Conservation (phyloP, 352 stramenopile species). For the Pythium coloratum region DNA sequence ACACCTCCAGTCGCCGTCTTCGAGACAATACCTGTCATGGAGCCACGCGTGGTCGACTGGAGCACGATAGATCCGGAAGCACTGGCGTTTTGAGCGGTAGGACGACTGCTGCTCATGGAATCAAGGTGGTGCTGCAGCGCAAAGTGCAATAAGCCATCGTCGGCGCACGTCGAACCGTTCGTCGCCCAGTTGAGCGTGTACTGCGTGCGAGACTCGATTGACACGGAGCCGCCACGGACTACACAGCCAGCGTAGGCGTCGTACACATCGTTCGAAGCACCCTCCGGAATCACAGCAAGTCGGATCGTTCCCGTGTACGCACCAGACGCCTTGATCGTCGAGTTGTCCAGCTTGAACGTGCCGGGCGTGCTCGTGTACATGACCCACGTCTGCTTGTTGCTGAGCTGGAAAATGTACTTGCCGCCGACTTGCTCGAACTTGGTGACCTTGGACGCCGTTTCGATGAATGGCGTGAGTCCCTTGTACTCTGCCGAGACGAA, state of each 20-base stretch:
- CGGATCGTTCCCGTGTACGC: conserved; percentile 54
- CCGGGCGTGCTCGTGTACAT: conserved; percentile 52
- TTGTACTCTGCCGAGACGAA: conserved; percentile 68
- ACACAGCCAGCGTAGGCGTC: conserved; percentile 59
- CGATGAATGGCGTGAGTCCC: conserved; percentile 50
- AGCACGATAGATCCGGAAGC: conserved; percentile 40
- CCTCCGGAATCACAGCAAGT: conserved; percentile 51
- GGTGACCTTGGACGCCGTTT: conserved; percentile 50
- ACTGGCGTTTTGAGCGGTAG: conserved; percentile 25
- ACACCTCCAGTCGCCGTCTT: conserved; percentile 41
- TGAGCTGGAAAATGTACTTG: conserved; percentile 61
- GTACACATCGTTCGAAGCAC: conserved; percentile 40
- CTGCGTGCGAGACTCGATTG: conserved; percentile 51
- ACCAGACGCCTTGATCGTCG: conserved; percentile 41
- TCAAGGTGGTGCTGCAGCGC: conserved; percentile 64
- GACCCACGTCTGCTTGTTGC: conserved; percentile 79
- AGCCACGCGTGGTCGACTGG: conserved; percentile 53
- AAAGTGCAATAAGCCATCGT: conserved; percentile 55
- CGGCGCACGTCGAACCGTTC: conserved; percentile 36
- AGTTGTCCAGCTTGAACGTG: conserved; percentile 44
- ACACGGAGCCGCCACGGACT: conserved; percentile 50
- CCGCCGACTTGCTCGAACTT: conserved; percentile 34
- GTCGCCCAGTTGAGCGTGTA: conserved; percentile 68
- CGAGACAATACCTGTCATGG: conserved; percentile 52
- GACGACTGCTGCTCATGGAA: conserved; percentile 28